Evolutionary conservation across 306 rosid species (phyloP), one percentile per base, ranked within the genome.

Genomic region (Acacia acuminata): DNA sequence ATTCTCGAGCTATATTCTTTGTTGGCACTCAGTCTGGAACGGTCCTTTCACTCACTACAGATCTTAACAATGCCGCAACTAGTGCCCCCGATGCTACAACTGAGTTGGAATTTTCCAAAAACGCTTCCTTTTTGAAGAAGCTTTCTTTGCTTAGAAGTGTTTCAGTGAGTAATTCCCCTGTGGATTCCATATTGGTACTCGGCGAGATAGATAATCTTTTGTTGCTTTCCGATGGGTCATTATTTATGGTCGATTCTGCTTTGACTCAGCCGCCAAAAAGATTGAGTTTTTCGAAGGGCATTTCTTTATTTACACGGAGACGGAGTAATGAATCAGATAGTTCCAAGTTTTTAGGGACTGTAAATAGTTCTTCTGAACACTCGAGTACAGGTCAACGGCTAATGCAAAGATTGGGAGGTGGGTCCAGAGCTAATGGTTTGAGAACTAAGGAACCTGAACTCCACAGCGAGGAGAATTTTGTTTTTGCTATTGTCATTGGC

Each of bases 11-110:
- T 44, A 8, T 90, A 13, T 60, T 94, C 45, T 92, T 83, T 47
- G 84, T 92, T 20, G 98, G 99, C 25, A 93, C 98, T 40, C 82
- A 85, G 72, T 88, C 94, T 69, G 99, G 98, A 43, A 78, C 88
- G 8, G 86, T 96, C 38, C 73, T 91, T 38, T 85, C 96, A 22
- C 91, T 96, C 78, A 89, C 97, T 50, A 47, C 76, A 53, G 86
- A 89, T 40, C 77, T 79, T 14, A 75, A 70, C 65, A 48, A 60
- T 56, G 64, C 78, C 17, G 80, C 58, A 42, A 32, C 44, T 77
- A 71, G 16, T 43, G 60, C 66, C 20, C 22, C 68, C 51, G 55
- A 70, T 80, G 40, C 71, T 56, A 45, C 75, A 40, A 20, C 82
- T 55, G 47, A 63, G 19, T 60, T 71, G 8, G 85, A 79, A 30